Conservation (phyloP, 495 filamentous ascomycete species). For the Podospora pseudopauciseta region DNA sequence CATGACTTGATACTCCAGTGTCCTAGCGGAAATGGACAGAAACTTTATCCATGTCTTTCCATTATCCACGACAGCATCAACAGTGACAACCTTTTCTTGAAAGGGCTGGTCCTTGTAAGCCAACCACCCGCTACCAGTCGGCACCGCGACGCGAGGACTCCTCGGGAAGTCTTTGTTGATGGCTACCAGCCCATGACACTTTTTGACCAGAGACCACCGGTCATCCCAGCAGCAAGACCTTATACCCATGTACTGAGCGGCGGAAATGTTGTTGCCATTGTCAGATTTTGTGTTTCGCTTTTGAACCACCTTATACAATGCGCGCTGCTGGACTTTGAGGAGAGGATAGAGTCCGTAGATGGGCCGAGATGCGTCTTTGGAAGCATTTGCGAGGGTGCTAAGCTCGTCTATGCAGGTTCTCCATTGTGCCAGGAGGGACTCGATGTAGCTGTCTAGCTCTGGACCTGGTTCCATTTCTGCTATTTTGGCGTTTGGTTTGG, state of each 20-base stretch:
- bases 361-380: slow-evolving; percentile 16
- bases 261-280: slow-evolving; percentile 14
- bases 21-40: slow-evolving; percentile 26
- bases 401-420: slow-evolving; percentile 28
- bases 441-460: slow-evolving; percentile 19
- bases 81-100: slow-evolving; percentile 25
- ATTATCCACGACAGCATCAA: slow-evolving; percentile 34
- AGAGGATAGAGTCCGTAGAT: slow-evolving; percentile 25
- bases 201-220: slow-evolving; percentile 31
- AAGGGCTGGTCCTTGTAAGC: slow-evolving; percentile 26
- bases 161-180: slow-evolving; percentile 35
- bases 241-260: slow-evolving; percentile 29
- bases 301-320: slow-evolving; percentile 26
- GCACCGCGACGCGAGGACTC: slow-evolving; percentile 24
- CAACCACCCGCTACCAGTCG: slow-evolving; percentile 24
- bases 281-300: slow-evolving; percentile 13
- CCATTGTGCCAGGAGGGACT: slow-evolving; percentile 26
- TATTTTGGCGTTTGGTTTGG: neutral
- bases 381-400: slow-evolving; percentile 20
- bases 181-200: slow-evolving; percentile 28
- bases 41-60: slow-evolving; percentile 37
- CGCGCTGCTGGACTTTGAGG: slow-evolving; percentile 31
- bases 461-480: neutral
- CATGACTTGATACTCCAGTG: slow-evolving; percentile 31
- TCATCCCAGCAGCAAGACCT: slow-evolving; percentile 33